Conservation (phyloP, 1,284 basidiomycete species). For the Pholiota adiposa region DNA sequence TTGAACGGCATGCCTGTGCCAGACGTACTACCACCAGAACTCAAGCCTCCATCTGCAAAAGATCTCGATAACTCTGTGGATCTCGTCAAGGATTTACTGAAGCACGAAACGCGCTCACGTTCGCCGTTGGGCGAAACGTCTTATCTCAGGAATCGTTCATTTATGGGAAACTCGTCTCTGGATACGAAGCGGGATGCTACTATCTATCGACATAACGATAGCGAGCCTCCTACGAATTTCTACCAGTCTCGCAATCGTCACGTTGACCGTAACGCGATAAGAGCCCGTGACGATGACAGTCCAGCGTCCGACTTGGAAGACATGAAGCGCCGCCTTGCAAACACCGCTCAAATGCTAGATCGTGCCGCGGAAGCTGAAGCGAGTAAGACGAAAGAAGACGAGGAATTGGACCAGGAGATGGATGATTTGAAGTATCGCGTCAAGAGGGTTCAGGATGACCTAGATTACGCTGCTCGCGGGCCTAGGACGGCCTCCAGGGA, state of each 20-base stretch:
- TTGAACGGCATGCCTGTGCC: slow-evolving; percentile 94
- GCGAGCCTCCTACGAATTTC: slow-evolving; percentile 58
- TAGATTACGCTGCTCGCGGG: slow-evolving; percentile 88
- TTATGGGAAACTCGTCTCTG: slow-evolving; percentile 55
- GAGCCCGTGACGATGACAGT: slow-evolving; percentile 74
- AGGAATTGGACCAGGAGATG: slow-evolving; percentile 89
- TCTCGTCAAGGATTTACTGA: slow-evolving; percentile 89
- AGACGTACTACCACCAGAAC: slow-evolving; percentile 84
- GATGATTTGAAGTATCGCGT: slow-evolving; percentile 88
- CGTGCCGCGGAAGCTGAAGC: slow-evolving; percentile 66
- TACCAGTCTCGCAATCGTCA: slow-evolving; percentile 92
- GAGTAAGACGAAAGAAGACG: slow-evolving; percentile 76
- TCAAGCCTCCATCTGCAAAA: slow-evolving; percentile 90
- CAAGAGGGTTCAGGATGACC: slow-evolving; percentile 88
- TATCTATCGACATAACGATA: slow-evolving; percentile 88
- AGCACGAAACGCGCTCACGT: slow-evolving; percentile 75
- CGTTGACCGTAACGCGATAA: slow-evolving; percentile 85
- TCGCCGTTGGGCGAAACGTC: slow-evolving; percentile 59
- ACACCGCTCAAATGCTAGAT: slow-evolving; percentile 85
- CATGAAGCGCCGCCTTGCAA: slow-evolving; percentile 86
- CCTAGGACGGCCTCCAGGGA: slow-evolving; percentile 79
- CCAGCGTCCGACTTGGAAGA: slow-evolving; percentile 80
- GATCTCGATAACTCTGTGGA: slow-evolving; percentile 93
- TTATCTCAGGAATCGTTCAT: slow-evolving; percentile 72
- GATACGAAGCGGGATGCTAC: slow-evolving; percentile 83